A percentile compares a stretch with the other conserved stretches of the same genome.
phyloP scores from a whole-genome alignment of 2,329 filamentous ascomycete species.

The Thelonectria rubi region DNA sequence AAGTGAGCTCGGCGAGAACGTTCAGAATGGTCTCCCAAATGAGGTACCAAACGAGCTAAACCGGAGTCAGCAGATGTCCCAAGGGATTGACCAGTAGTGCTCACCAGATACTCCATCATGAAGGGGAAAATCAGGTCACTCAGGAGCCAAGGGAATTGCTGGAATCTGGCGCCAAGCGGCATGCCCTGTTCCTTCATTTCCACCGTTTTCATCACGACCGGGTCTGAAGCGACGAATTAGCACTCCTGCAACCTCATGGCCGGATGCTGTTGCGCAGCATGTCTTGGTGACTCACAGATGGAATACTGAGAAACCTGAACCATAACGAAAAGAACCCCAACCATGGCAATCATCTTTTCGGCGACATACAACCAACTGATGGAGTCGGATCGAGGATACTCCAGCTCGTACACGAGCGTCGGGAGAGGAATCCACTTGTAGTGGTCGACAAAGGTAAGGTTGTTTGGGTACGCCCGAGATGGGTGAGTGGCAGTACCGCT shows the following conservation, averaged over 20 bases:
- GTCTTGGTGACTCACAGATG: slow-evolving; percentile 59
- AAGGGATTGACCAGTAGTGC: slow-evolving; percentile 10
- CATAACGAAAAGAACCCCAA: slow-evolving; percentile 81
- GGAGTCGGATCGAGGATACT: slow-evolving; percentile 73
- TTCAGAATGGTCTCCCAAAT: slow-evolving; percentile 83
- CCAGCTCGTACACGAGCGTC: slow-evolving; percentile 81
- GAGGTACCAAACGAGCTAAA: slow-evolving; percentile 75
- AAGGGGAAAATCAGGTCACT: slow-evolving; percentile 80
- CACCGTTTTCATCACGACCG: slow-evolving; percentile 73
- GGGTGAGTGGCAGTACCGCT: slow-evolving; percentile 65
- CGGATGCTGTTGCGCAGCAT: neutral
- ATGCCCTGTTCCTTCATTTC: slow-evolving; percentile 73
- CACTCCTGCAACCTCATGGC: neutral
- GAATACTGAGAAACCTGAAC: slow-evolving; percentile 79
- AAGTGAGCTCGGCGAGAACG: slow-evolving; percentile 77
- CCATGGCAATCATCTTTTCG: slow-evolving; percentile 75
- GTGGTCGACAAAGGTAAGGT: slow-evolving; percentile 71
- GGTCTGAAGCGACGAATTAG: slow-evolving; percentile 55
- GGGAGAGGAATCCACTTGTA: slow-evolving; percentile 79
- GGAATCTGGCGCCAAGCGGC: slow-evolving; percentile 67
- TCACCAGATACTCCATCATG: slow-evolving; percentile 76
- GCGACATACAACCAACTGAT: slow-evolving; percentile 80
- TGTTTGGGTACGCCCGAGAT: slow-evolving; percentile 70
- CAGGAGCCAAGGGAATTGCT: slow-evolving; percentile 78
- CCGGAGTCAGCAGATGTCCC: neutral